These are phyloP conservation scores for Pythium phragmitis DNA, from an alignment of 352 stramenopile genomes.

Conservation along the genomic window DNA sequence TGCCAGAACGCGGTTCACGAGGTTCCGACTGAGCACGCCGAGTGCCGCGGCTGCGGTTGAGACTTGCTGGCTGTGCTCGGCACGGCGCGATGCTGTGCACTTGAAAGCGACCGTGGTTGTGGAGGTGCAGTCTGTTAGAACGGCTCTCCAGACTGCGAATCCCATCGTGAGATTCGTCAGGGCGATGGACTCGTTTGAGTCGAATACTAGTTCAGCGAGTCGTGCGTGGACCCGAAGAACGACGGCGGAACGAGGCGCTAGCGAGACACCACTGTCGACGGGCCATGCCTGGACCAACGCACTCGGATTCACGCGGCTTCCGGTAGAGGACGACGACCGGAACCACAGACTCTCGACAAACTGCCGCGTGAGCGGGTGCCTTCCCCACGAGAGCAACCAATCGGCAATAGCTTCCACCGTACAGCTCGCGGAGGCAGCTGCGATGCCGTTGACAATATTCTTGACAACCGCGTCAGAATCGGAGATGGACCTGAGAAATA, in stretches of 20 bases:
- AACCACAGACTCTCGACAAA: slow-evolving; percentile 59
- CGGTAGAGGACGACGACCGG: slow-evolving; percentile 13
- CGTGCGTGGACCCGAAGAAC: slow-evolving; percentile 6
- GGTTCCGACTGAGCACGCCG: not conserved
- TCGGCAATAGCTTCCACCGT: slow-evolving; percentile 39
- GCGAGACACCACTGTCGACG: slow-evolving; percentile 1
- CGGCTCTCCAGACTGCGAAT: slow-evolving; percentile 38
- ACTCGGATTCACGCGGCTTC: slow-evolving; percentile 4
- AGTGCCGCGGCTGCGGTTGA: not conserved
- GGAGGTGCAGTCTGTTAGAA: slow-evolving; percentile 39
- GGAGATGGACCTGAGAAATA: slow-evolving; percentile 11
- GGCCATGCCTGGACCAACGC: slow-evolving; percentile 8
- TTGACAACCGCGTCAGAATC: not conserved
- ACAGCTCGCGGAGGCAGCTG: slow-evolving; percentile 31
- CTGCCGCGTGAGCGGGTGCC: slow-evolving; percentile 41
- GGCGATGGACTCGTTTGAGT: slow-evolving; percentile 29
- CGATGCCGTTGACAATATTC: slow-evolving; percentile 17
- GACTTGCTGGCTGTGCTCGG: not conserved
- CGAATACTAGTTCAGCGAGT: slow-evolving; percentile 17
- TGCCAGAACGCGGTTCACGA: not conserved
- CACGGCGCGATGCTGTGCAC: not conserved
- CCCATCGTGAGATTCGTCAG: slow-evolving; percentile 36
- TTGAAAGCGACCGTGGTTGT: slow-evolving; percentile 6
- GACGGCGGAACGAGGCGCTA: not conserved
- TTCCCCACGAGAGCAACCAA: slow-evolving; percentile 56